Conservation (phyloP, 148 eudicot species). For the Cornus suecica region DNA sequence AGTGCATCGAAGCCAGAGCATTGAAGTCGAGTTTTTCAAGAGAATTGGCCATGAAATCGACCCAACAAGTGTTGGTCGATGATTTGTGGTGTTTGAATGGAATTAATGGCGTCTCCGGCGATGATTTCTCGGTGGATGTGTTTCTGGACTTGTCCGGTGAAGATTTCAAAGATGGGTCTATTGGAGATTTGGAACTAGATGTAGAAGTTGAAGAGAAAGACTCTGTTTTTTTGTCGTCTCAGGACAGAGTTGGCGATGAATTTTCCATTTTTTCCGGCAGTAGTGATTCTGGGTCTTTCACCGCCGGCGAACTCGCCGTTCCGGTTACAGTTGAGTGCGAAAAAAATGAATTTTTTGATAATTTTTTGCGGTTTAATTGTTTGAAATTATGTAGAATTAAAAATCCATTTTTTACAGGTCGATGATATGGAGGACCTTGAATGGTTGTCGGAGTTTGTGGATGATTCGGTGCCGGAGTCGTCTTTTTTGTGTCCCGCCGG, state of each 20-base stretch:
- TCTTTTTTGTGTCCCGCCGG: conserved; percentile 45
- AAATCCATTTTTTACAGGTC: conserved; percentile 33
- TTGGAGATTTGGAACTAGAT: conserved; percentile 18
- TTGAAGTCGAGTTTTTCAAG: conserved; percentile 68
- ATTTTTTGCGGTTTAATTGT: background rate
- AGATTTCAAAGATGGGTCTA: conserved; percentile 25
- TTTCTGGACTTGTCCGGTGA: conserved; percentile 66
- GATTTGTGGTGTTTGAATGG: conserved; percentile 36
- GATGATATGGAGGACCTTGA: conserved; percentile 79
- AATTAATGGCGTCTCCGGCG: conserved; percentile 25
- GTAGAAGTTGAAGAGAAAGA: conserved; percentile 43
- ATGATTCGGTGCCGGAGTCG: conserved; percentile 65
- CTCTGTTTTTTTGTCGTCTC: conserved; percentile 38
- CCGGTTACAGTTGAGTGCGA: conserved; percentile 44
- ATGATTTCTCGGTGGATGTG: conserved; percentile 78
- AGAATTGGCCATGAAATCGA: conserved; percentile 38
- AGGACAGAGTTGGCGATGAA: conserved; percentile 35
- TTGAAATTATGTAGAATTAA: background rate
- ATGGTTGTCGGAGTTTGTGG: conserved; percentile 83
- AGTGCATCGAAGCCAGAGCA: conserved; percentile 75
- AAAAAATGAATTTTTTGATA: background rate
- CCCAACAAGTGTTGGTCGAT: conserved; percentile 27
- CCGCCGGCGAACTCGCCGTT: conserved; percentile 48
- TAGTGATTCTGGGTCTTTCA: conserved; percentile 22
- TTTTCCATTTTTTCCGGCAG: conserved; percentile 28